These are phyloP conservation scores for Colletotrichum sp. DNA, from an alignment of 2,329 filamentous ascomycete genomes.

Conservation along the genomic window DNA sequence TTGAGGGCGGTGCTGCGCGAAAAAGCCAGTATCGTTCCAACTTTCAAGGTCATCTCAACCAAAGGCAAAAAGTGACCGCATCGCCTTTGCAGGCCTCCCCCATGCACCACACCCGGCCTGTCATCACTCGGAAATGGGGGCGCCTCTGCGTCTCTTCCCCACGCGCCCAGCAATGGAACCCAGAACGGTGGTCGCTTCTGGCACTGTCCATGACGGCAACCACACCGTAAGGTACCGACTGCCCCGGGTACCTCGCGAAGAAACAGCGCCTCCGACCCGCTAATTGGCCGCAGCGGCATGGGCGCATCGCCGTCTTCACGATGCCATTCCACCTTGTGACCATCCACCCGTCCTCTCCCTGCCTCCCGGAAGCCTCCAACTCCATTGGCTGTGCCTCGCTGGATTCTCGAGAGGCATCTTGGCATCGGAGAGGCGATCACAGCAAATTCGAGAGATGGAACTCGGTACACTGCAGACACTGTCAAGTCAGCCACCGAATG, in stretches of 20 bases:
- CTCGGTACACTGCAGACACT: not conserved
- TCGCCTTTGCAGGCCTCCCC: not conserved
- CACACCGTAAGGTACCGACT: not conserved
- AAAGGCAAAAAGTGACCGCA: not conserved
- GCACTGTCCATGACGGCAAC: not conserved
- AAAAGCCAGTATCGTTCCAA: not conserved
- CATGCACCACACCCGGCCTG: not conserved
- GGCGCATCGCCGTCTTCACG: conserved; percentile 1
- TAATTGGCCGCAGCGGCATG: conserved; percentile 16
- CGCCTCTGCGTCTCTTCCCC: not conserved
- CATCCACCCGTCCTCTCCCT: not conserved
- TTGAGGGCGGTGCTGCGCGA: conserved; percentile 3
- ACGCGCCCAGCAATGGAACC: not conserved
- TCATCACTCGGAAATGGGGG: not conserved
- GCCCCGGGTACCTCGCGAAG: not conserved
- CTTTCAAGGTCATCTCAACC: not conserved
- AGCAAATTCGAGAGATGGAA: not conserved
- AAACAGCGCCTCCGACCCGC: conserved; percentile 20
- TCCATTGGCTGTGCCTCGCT: not conserved
- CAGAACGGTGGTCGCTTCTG: not conserved
- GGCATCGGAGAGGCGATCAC: not conserved
- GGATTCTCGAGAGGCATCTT: not conserved
- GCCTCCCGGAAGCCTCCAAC: not conserved
- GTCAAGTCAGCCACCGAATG: not conserved
- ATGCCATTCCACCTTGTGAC: not conserved